phyloP scores from a whole-genome alignment of 805 yeast genomes.

The Lipomyces anomalus region DNA sequence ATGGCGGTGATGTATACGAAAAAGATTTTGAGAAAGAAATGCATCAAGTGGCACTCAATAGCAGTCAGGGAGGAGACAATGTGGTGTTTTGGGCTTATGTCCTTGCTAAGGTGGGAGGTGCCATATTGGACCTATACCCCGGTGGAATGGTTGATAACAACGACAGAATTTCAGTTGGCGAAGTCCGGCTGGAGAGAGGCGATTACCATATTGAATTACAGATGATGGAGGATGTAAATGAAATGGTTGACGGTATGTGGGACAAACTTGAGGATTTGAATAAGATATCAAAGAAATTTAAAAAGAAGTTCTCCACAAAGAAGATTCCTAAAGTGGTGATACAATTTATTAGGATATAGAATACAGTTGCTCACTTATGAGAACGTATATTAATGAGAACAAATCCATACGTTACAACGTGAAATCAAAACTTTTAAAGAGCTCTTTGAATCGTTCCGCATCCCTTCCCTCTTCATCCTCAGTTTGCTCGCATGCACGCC shows the following conservation, averaged over 20 bases:
- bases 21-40: constrained; percentile 2
- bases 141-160: constrained; percentile 14
- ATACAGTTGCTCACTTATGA: no score
- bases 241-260: not conserved
- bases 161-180: constrained; percentile 6
- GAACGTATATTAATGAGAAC: no score
- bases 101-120: constrained; percentile 8
- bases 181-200: constrained; percentile 6
- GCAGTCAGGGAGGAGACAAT: no score
- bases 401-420: no score
- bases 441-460: constrained; percentile 54
- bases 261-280: constrained; percentile 42
- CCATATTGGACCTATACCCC: constrained; percentile 15
- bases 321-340: no score
- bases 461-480: constrained; percentile 57
- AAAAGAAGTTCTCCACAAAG: constrained; percentile 35
- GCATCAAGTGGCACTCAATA: no score
- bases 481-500: constrained; percentile 74
- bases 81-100: constrained; percentile 15
- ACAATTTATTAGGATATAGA: no score
- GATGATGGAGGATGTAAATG: not conserved
- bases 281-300: constrained; percentile 54
- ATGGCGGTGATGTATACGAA: constrained; percentile 63
- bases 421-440: constrained; percentile 52
- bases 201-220: constrained; percentile 4